These are phyloP conservation scores for Chytriomyces hyalinus DNA, from an alignment of 192 early-diverging fungal genomes.

Conservation along the genomic window DNA sequence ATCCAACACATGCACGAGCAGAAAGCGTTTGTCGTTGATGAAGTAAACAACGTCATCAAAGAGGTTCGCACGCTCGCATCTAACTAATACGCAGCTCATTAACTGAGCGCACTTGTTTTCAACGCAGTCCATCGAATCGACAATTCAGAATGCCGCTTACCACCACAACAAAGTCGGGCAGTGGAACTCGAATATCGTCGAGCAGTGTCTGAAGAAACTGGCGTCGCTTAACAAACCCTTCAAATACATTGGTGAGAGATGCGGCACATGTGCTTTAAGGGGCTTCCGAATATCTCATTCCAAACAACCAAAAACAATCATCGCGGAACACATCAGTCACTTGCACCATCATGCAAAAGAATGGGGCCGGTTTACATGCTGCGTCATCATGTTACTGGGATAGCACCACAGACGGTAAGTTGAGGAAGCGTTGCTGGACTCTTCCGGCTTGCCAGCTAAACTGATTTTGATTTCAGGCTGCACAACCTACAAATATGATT, in stretches of 20 bases:
- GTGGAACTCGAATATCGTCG: constrained; percentile 79
- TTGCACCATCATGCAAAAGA: constrained; percentile 84
- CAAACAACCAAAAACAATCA: not conserved
- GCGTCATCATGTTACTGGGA: constrained; percentile 83
- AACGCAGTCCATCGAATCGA: constrained; percentile 65
- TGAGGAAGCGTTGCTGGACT: constrained; percentile 30
- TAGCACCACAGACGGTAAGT: constrained; percentile 68
- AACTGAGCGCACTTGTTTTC: constrained; percentile 1
- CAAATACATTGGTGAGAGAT: constrained; percentile 76
- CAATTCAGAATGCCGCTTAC: constrained; percentile 72
- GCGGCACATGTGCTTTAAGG: constrained; percentile 1
- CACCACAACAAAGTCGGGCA: constrained; percentile 74
- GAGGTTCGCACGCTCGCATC: constrained; percentile 43
- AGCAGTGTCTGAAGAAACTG: constrained; percentile 69
- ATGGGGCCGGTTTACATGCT: constrained; percentile 77
- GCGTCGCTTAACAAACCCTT: constrained; percentile 72
- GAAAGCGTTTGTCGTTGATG: constrained; percentile 69
- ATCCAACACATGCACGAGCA: constrained; percentile 17
- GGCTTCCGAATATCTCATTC: not conserved
- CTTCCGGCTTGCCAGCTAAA: constrained; percentile 30
- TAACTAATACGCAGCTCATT: not conserved
- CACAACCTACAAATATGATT: constrained; percentile 77
- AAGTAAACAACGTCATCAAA: constrained; percentile 68
- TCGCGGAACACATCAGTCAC: constrained; percentile 54
- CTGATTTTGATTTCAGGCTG: constrained; percentile 53